Conservation (phyloP, 495 filamentous ascomycete species). For the Aspergillus sparsus region DNA sequence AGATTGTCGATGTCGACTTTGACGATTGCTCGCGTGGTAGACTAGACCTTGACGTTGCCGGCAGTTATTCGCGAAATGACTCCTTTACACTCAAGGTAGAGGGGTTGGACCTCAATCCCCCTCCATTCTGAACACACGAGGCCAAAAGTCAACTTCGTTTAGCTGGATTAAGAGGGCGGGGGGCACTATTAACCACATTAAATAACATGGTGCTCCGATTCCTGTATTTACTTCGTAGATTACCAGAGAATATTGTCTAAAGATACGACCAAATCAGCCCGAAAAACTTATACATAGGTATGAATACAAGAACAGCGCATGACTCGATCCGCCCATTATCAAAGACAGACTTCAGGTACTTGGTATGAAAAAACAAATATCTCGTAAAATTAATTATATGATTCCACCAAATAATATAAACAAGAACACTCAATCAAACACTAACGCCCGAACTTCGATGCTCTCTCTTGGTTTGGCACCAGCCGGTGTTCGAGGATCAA, state of each 20-base stretch:
- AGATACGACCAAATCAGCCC: no score
- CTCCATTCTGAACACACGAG: constrained; percentile 48
- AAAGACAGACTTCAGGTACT: no score
- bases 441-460: constrained; percentile 81
- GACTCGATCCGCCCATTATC: no score
- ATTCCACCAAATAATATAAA: not conserved
- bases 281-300: no score
- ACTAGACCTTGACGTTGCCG: constrained; percentile 70
- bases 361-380: no score
- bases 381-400: not conserved
- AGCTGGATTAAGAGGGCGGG: no score
- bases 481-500: constrained; percentile 64
- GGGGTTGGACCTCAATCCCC: constrained; percentile 72
- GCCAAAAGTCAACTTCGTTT: no score
- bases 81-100: constrained; percentile 76
- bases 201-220: no score
- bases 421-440: constrained; percentile 55
- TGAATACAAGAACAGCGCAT: no score
- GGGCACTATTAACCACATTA: no score
- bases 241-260: no score
- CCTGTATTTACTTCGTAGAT: no score
- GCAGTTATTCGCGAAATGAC: constrained; percentile 81
- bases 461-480: constrained; percentile 67
- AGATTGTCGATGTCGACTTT: constrained; percentile 51
- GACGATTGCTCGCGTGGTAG: constrained; percentile 64